Conservation (phyloP, 352 stramenopile genomes). For the Plasmopara muralis region DNA sequence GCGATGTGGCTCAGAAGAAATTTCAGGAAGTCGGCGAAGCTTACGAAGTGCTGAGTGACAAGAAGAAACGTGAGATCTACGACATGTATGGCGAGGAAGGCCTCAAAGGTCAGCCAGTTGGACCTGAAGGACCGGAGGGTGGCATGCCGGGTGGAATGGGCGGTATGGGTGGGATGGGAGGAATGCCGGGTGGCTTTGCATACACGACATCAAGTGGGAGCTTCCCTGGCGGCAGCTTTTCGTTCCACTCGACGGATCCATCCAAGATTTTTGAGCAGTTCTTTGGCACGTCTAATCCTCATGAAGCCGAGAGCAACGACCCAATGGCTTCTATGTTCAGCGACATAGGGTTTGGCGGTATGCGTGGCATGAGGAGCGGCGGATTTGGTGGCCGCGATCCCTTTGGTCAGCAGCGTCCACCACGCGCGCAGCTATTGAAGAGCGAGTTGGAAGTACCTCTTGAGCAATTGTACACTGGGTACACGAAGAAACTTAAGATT, state of each 20-base stretch:
- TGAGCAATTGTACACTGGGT: constrained; percentile 76
- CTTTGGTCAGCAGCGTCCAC: constrained; percentile 31
- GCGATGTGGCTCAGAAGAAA: constrained; percentile 79
- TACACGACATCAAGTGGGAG: constrained; percentile 32
- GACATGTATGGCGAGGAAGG: constrained; percentile 91
- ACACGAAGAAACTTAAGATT: constrained; percentile 92
- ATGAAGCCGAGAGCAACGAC: constrained; percentile 63
- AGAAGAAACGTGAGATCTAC: constrained; percentile 89
- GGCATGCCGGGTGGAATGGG: constrained; percentile 17
- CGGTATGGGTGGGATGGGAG: constrained; percentile 40
- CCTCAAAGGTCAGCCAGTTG: constrained; percentile 53
- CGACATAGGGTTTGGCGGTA: constrained; percentile 45
- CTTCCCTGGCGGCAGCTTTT: constrained; percentile 62
- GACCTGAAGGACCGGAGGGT: constrained; percentile 24
- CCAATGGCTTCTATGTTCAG: constrained; percentile 71
- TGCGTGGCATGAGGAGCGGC: constrained; percentile 32
- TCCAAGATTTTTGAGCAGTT: constrained; percentile 90
- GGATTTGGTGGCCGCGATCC: constrained; percentile 32
- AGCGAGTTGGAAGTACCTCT: constrained; percentile 90
- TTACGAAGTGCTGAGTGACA: constrained; percentile 92
- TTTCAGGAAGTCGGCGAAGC: constrained; percentile 91
- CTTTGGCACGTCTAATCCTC: constrained; percentile 79
- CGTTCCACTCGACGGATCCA: constrained; percentile 74
- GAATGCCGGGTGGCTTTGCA: constrained; percentile 48
- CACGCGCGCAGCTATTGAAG: constrained; percentile 51